Base-by-base conservation (phyloP, 805 yeast genomes). In the Wickerhamomyces hampshirensis region DNA sequence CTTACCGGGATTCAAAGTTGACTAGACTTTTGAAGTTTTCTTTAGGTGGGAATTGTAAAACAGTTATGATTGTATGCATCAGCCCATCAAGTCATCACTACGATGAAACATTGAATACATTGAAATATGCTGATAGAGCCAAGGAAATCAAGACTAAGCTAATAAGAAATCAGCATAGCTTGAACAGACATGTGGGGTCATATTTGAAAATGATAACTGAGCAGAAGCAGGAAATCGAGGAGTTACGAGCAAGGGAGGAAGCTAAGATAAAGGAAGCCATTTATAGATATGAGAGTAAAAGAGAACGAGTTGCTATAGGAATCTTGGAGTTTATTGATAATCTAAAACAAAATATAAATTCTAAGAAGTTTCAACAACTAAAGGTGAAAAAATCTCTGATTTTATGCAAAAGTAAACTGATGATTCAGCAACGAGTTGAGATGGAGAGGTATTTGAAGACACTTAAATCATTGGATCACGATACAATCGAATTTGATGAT, bases 21-120 rank as follows among this genome's bases (percentile, higher is more conserved):
- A 91, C 98, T 0, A 64, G 98, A 46, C 65, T 91, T 33, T 69
- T 91, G 38, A 87, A 89, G 55, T 87, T 85, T 54, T 88, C 96
- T 0, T 64, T 91, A 11, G 96, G 96, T 4, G 97, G 97, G 0
- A 86, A 87, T 55, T 91, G 98, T 60, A 83, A 84, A 55, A 91
- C 98, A 0, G 89, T 87, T 5, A 91, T 91, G 98, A 85, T 91
- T 46, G 97, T 88, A 2, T 91, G 98, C 60, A 74, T 91, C 4
- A 81, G 94, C 4, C 97, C 97, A 0, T 83, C 88, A 40, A 75
- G 84, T 21, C 70, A 68, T 30, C 97, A 91, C 58, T 88, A 87
- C 57, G 98, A 91, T 53, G 98, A 91, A 54, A 89, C 98, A 1
- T 65, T 85, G 35, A 91, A 91, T 56, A 86, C 97, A 0, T 69